Percentiles rank a stretch among this genome's conserved stretches.
phyloP scores from a whole-genome alignment of 768 basidiomycete species.

The Amanita molliuscula region DNA sequence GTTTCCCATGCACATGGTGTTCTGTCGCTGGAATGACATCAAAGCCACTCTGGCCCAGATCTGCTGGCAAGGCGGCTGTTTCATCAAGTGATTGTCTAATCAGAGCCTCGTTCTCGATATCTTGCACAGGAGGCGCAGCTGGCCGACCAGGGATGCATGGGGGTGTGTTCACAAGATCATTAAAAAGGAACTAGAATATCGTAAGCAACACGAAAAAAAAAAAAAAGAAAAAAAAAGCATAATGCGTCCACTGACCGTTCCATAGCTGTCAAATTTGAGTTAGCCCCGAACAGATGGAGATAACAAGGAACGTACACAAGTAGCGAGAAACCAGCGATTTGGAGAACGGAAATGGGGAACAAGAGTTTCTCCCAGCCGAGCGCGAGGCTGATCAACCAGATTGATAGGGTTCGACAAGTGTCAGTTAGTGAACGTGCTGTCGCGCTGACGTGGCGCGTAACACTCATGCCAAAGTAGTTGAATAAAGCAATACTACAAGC shows the following conservation, averaged over 20 bases:
- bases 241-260: conserved; percentile 47
- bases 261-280: conserved; percentile 44
- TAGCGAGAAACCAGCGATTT: conserved; percentile 76
- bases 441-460: conserved; percentile 88
- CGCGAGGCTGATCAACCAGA: conserved; percentile 87
- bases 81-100: conserved; percentile 53
- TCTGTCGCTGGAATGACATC: conserved; percentile 63
- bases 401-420: conserved; percentile 90
- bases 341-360: conserved; percentile 74
- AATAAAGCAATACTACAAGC: conserved; percentile 70
- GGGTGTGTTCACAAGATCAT: conserved; percentile 64
- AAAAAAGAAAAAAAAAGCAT: conserved; percentile 1
- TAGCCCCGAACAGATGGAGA: neutral
- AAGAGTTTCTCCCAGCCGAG: conserved; percentile 86
- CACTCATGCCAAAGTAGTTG: conserved; percentile 87
- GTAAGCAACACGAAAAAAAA: conserved; percentile 6
- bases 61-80: conserved; percentile 73
- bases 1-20: conserved; percentile 14
- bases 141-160: conserved; percentile 47
- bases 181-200: conserved; percentile 69
- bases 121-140: conserved; percentile 17
- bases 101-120: conserved; percentile 38
- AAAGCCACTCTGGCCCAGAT: conserved; percentile 74
- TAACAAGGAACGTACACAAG: conserved; percentile 61
- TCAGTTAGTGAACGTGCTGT: conserved; percentile 89